A percentile compares a stretch with the other conserved stretches of the same genome.
Conservation (phyloP, 2,329 filamentous ascomycete species). For the Xylariaceae sp. region DNA sequence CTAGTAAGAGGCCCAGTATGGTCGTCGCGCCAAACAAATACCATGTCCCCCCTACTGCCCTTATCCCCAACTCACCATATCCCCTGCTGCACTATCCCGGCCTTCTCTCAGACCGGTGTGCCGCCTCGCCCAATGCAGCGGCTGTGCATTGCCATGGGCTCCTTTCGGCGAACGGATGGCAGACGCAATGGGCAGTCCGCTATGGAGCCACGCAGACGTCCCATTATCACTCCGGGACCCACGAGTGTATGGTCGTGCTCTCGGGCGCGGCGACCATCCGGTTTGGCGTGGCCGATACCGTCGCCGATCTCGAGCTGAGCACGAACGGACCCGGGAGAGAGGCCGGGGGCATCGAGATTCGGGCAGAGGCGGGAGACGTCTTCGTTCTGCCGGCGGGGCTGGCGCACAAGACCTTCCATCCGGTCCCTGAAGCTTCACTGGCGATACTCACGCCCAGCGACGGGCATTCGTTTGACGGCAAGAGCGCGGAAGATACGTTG, state of each 20-base stretch:
- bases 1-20: neutral
- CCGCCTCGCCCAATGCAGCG: conserved; percentile 12
- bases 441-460: conserved; percentile 40
- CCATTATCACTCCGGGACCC: conserved; percentile 53
- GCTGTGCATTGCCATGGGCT: conserved; percentile 29
- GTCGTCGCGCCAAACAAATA: conserved; percentile 32
- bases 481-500: conserved; percentile 31
- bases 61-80: conserved; percentile 47
- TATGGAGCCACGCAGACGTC: conserved; percentile 51
- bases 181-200: conserved; percentile 47
- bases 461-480: conserved; percentile 29
- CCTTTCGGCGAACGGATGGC: conserved; percentile 46
- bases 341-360: conserved; percentile 42
- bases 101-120: conserved; percentile 26
- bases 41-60: conserved; percentile 36
- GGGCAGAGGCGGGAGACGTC: conserved; percentile 49
- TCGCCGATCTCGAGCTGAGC: conserved; percentile 27
- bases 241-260: conserved; percentile 54
- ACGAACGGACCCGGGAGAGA: no score
- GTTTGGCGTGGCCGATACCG: conserved; percentile 49
- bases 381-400: conserved; percentile 54
- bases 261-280: conserved; percentile 46
- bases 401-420: conserved; percentile 47
- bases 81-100: conserved; percentile 50
- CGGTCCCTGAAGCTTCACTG: conserved; percentile 32